Evolutionary conservation across 1,284 basidiomycete genomes (phyloP), one percentile per base, ranked within the genome.

Genomic region (Waitea zeae): DNA sequence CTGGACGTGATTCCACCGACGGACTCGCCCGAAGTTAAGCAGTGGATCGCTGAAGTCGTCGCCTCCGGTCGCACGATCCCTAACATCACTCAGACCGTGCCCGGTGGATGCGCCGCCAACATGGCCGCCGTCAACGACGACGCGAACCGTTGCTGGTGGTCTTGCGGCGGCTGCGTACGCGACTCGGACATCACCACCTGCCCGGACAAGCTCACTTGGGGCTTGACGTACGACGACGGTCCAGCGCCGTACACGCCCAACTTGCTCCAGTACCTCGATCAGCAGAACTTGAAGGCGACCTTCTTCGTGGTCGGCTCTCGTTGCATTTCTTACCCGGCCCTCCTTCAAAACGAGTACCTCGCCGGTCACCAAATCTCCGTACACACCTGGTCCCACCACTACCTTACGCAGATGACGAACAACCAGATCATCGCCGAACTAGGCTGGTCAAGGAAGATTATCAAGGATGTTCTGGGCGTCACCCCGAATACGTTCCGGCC

Each of bases 301-400:
- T 87, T 90, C 63, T 92, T 89, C 54, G 67, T 77, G 39, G 81
- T 90, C 38, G 86, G 86, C 33, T 88, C 83, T 24, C 74, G 86
- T 40, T 70, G 60, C 40, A 59, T 77, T 40, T 68, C 67, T 5
- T 58, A 65, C 44, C 74, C 73, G 0, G 57, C 65, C 36, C 65
- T 69, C 49, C 54, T 77, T 15, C 82, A 81, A 49, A 53, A 64
- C 27, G 72, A 87, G 56, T 82, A 82, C 57, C 66, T 82, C 61
- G 48, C 52, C 34, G 64, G 71, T 13, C 78, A 84, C 47, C 78
- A 83, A 45, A 64, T 79, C 43, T 67, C 62, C 3, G 70, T 72
- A 12, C 74, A 78, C 51, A 78, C 75, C 1, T 78, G 75, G 74
- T 69, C 64, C 42, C 75, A 80, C 46, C 61, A 63, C 29, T 11